Evolutionary conservation across 495 filamentous ascomycete genomes (phyloP), one percentile per base, ranked within the genome.

Genomic region (Astrothelium subdiscretum): DNA sequence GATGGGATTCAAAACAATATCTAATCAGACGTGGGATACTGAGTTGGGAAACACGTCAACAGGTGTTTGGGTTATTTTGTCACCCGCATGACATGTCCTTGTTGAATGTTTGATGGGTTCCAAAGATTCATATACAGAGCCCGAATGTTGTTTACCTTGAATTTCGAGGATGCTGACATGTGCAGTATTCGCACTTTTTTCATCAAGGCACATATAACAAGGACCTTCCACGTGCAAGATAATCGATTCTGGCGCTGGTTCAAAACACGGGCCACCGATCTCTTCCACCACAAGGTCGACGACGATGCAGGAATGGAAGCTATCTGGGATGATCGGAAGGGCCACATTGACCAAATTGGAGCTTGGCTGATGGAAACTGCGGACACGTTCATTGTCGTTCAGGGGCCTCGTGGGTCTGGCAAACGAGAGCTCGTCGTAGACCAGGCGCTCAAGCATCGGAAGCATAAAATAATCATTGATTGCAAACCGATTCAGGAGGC

Each of bases 401-500:
- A 96, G 69, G 94, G 94, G 0, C 92, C 94, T 8, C 83, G 90
- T 24, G 95, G 94, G 6, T 95, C 90, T 0, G 95, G 94, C 1
- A 96, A 96, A 73, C 85, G 81, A 61, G 92, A 96, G 66, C 76
- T 97, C 0, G 85, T 97, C 4, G 63, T 97, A 31, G 88, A 95
- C 63, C 89, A 91, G 66, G 86, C 90, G 0, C 79, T 98, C 20
- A 83, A 88, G 66, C 82, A 84, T 22, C 83, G 89, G 48, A 85
- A 82, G 52, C 84, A 94, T 68, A 90, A 89, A 51, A 74, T 98
- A 0, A 75, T 95, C n/a, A 85, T 98, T 57, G 94, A 98, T 73
- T 97, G 92, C 77, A 96, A 96, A 71, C 86, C 89, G 3, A 89
- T 97, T 20, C 86, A 91, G 60, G 92, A 98, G 69, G 91, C 94